Evolutionary conservation across 768 basidiomycete genomes (phyloP), one percentile per base, ranked within the genome.

Genomic region (Leccinum olivaceopallidum): DNA sequence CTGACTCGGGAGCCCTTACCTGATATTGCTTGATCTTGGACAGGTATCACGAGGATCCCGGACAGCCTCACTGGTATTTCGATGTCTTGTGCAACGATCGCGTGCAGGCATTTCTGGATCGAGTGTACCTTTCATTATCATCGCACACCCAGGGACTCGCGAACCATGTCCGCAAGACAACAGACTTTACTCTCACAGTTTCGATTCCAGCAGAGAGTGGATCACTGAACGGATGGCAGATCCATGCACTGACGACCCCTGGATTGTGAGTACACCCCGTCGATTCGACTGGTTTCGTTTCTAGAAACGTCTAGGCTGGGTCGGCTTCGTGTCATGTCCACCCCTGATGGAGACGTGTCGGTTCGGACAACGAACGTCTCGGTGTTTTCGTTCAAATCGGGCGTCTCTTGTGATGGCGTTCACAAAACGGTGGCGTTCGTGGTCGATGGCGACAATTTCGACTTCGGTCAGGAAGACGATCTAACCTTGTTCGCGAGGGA

Each of bases 51-150:
- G 92, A 94, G 73, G 87, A 88, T 54, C 73, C 79, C 2, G 81
- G 81, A 8, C 69, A 83, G 65, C 79, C 78, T 3, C 92, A 94
- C 69, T 94, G 90, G 88, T 94, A 89, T 70, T 72, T 80, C 3
- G 72, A 77, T 4, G 76, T 90, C 28, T 77, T 94, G 51, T 73
- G 75, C 39, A 89, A 85, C 61, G 69, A 78, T 12, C 71, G 74
- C 20, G 88, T 90, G 2, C 76, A 82, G 56, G 63, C 65, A 0
- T 94, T 93, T 70, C 61, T 94, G 52, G 77, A 84, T 32, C 61
- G 70, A 0, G 60, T 73, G 34, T 62, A 60, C 47, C 63, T 60
- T 42, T 52, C 59, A n/a, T 65, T 24, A n/a, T 42, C 13, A 36
- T 30, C 44, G 32, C 20, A 16, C n/a, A 14, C 49, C 0, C 49